phyloP scores from a whole-genome alignment of 2,329 filamentous ascomycete genomes.

The Aspergillus candidus region DNA sequence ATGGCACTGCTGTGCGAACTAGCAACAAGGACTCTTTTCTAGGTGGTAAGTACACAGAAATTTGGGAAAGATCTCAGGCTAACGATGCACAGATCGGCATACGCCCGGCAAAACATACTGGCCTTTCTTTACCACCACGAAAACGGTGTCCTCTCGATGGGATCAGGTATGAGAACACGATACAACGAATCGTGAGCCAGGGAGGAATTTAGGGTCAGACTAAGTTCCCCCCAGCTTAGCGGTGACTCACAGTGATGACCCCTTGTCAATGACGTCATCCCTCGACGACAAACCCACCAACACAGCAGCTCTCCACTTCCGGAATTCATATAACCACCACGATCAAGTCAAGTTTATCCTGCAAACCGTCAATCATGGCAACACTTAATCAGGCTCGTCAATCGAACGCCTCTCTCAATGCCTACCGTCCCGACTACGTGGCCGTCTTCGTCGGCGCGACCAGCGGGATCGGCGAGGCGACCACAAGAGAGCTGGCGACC shows the following conservation, averaged over 20 bases:
- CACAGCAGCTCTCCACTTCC: no score
- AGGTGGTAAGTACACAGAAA: constrained; percentile 13
- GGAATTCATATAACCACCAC: no score
- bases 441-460: constrained; percentile 50
- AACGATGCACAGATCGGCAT: constrained; percentile 12
- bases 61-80: neutral
- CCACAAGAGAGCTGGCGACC: constrained; percentile 42
- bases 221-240: no score
- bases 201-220: neutral
- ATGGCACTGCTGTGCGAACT: constrained; percentile 18
- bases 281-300: no score
- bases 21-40: constrained; percentile 25
- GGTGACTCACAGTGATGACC: no score
- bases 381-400: constrained; percentile 7
- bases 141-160: constrained; percentile 19
- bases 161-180: constrained; percentile 7
- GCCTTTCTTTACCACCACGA: constrained; percentile 20
- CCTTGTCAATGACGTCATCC: no score
- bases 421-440: constrained; percentile 37
- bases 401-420: constrained; percentile 8
- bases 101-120: constrained; percentile 20
- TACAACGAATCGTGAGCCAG: neutral
- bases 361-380: constrained; percentile 15
- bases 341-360: no score
- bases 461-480: constrained; percentile 46